Conservation (phyloP, 495 filamentous ascomycete species). For the Amniculicola lignicola region DNA sequence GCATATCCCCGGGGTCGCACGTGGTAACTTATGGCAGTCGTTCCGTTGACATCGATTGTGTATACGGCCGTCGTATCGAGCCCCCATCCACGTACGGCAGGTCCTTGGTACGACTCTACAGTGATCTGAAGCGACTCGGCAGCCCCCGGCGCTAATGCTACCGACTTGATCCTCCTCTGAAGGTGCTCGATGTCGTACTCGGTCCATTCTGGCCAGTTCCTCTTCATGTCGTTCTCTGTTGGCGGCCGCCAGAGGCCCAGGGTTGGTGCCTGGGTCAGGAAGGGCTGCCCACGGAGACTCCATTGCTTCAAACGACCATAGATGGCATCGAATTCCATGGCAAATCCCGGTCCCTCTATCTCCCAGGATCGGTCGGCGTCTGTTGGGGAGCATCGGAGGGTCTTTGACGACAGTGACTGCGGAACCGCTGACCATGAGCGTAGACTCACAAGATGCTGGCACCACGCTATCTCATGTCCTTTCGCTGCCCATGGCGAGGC, state of each 20-base stretch:
- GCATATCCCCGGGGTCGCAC: slow-evolving; percentile 45
- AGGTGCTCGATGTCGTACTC: slow-evolving; percentile 44
- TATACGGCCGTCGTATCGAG: slow-evolving; percentile 50
- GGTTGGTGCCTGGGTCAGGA: slow-evolving; percentile 28
- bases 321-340: slow-evolving; percentile 5
- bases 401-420: neutral
- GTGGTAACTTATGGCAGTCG: slow-evolving; percentile 45
- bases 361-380: neutral
- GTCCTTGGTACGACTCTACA: slow-evolving; percentile 51
- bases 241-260: slow-evolving; percentile 49
- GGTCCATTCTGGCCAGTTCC: slow-evolving; percentile 44
- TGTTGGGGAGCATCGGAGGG: slow-evolving; percentile 23
- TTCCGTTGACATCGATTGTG: slow-evolving; percentile 46
- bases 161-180: slow-evolving; percentile 44
- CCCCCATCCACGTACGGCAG: slow-evolving; percentile 57
- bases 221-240: slow-evolving; percentile 63
- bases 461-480: too few relatives aligned
- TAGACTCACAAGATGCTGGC: too few relatives aligned
- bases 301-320: slow-evolving; percentile 5
- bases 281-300: neutral
- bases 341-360: neutral
- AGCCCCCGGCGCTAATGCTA: slow-evolving; percentile 39
- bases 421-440: neutral
- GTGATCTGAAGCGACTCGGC: slow-evolving; percentile 38
- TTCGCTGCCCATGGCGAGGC: too few relatives aligned